These are phyloP conservation scores for Tripidium arundinaceum DNA, from an alignment of 202 grass and related monocot species.

Conservation along the genomic window DNA sequence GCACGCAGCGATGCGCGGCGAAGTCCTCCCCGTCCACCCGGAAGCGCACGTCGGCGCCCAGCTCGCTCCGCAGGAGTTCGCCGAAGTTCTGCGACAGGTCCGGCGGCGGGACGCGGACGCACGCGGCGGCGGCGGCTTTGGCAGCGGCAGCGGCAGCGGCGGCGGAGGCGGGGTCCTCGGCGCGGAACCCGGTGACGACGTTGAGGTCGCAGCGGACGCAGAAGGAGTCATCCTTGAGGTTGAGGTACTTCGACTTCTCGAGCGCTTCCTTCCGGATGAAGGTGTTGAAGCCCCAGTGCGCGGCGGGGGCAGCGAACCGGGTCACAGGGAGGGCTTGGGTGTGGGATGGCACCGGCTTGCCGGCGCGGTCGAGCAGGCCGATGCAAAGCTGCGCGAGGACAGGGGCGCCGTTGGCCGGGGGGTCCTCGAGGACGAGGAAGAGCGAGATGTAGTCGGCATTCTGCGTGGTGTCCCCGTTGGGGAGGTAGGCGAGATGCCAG, in stretches of 20 bases:
- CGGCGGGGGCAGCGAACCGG: background rate
- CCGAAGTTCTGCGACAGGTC: background rate
- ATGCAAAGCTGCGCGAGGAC: conserved; percentile 28
- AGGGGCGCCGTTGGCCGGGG: background rate
- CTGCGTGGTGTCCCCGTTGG: background rate
- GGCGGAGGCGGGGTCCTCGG: background rate
- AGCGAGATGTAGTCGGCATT: conserved; percentile 14
- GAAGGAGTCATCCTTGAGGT: conserved; percentile 32
- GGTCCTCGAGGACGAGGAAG: conserved; percentile 10
- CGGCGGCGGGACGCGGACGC: background rate
- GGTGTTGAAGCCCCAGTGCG: background rate
- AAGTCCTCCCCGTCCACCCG: background rate
- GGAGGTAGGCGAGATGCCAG: conserved; percentile 44
- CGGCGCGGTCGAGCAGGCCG: conserved; percentile 29
- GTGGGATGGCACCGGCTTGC: background rate
- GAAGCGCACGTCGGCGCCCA: background rate
- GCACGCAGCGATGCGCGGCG: background rate
- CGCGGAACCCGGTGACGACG: conserved; percentile 26
- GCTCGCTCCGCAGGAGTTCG: background rate
- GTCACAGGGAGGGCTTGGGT: background rate
- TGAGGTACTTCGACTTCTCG: conserved; percentile 30
- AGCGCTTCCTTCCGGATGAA: conserved; percentile 37
- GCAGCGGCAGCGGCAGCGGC: background rate
- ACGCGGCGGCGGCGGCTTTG: background rate
- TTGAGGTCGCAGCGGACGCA: conserved; percentile 24